Percentiles rank a stretch among this genome's conserved stretches.
These are phyloP conservation scores for Pythium folliculosum DNA, from an alignment of 352 stramenopile species.

Conservation along the genomic window DNA sequence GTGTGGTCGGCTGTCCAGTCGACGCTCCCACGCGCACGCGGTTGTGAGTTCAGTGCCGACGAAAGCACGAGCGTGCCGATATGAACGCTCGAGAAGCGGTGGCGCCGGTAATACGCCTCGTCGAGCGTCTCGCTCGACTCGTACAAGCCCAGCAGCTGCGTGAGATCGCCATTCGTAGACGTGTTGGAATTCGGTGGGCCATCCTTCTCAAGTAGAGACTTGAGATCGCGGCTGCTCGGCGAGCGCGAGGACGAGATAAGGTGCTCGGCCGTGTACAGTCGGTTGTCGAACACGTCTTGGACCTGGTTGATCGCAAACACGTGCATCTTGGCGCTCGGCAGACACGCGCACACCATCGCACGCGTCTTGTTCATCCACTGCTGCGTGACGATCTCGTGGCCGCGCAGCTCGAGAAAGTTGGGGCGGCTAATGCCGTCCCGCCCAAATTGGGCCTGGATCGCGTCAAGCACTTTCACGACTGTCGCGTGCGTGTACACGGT, in stretches of 20 bases:
- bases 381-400: conserved; percentile 45
- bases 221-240: conserved; percentile 28
- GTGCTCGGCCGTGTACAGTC: conserved; percentile 47
- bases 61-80: conserved; percentile 71
- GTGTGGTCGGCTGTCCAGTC: conserved; percentile 34
- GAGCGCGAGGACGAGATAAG: conserved; percentile 16
- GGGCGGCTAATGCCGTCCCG: conserved; percentile 49
- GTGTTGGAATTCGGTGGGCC: background rate
- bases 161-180: conserved; percentile 28
- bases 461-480: conserved; percentile 36
- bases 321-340: conserved; percentile 58
- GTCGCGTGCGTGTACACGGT: conserved; percentile 60
- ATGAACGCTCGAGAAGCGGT: conserved; percentile 71
- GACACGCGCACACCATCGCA: conserved; percentile 44
- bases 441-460: conserved; percentile 32
- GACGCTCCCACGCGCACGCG: conserved; percentile 18
- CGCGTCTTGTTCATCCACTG: conserved; percentile 32
- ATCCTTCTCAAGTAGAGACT: conserved; percentile 12
- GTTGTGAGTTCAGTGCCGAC: conserved; percentile 17
- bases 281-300: conserved; percentile 75
- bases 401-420: conserved; percentile 64
- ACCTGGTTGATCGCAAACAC: conserved; percentile 88
- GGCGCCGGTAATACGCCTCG: conserved; percentile 50
- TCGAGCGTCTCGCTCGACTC: conserved; percentile 48
- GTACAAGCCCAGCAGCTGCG: conserved; percentile 36